These are phyloP conservation scores for Phlebiopsis flavidoalba DNA, from an alignment of 768 basidiomycete species.

Conservation along the genomic window DNA sequence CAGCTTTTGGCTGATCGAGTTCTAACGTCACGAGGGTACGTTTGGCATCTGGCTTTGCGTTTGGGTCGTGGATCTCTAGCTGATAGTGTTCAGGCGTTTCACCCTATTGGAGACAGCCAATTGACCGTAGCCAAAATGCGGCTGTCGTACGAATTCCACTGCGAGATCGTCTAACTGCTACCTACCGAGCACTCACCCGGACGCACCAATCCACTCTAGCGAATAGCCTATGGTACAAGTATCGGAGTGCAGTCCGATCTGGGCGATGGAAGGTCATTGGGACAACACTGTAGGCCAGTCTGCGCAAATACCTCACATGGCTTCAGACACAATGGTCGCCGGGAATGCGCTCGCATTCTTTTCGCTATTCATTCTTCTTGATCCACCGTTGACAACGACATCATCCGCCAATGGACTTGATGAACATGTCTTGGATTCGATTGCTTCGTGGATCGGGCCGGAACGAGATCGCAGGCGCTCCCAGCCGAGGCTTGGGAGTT, in stretches of 20 bases:
- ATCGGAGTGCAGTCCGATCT: slow-evolving; percentile 63
- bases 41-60: too few relatives aligned
- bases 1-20: slow-evolving; percentile 55
- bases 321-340: slow-evolving; percentile 41
- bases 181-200: slow-evolving; percentile 50
- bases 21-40: slow-evolving; percentile 58
- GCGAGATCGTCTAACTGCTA: slow-evolving; percentile 67
- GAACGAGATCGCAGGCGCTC: slow-evolving; percentile 55
- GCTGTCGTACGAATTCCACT: too few relatives aligned
- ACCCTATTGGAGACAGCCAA: slow-evolving; percentile 31
- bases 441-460: slow-evolving; percentile 70
- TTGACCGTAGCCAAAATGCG: slow-evolving; percentile 35
- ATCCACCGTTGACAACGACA: slow-evolving; percentile 74
- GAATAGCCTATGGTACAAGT: slow-evolving; percentile 78
- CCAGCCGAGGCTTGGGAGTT: slow-evolving; percentile 61
- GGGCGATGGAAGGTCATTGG: slow-evolving; percentile 85
- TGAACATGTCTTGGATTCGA: slow-evolving; percentile 58
- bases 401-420: slow-evolving; percentile 70
- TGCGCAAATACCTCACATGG: slow-evolving; percentile 62
- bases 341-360: slow-evolving; percentile 48
- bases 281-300: slow-evolving; percentile 72
- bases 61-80: too few relatives aligned
- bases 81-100: slow-evolving; percentile 31
- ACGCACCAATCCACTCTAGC: slow-evolving; percentile 69
- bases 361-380: slow-evolving; percentile 67